Evolutionary conservation across 1,284 basidiomycete genomes (phyloP).

Genomic region (Schizophyllum amplum): DNA sequence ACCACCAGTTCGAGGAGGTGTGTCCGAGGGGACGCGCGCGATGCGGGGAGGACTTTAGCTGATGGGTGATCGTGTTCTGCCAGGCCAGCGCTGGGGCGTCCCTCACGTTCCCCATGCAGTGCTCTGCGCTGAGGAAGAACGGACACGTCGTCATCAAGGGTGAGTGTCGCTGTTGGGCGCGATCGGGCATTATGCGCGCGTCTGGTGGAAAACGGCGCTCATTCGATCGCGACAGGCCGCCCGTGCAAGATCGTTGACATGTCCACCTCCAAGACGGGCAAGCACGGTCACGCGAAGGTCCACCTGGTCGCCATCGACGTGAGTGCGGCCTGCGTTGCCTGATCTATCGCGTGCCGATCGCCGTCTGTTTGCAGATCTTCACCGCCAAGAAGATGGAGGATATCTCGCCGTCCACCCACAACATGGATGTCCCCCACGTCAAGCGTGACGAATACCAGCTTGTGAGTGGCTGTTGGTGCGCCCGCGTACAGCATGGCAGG

Average conservation of each 20-base stretch:
- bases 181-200: no score
- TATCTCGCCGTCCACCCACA: constrained; percentile 97
- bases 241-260: constrained; percentile 99
- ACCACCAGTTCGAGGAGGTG: constrained; percentile 84
- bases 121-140: constrained; percentile 92
- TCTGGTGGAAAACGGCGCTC: constrained; percentile 2
- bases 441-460: constrained; percentile 87
- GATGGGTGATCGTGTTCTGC: constrained; percentile 13
- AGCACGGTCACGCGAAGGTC: constrained; percentile 99
- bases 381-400: constrained; percentile 96
- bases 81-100: constrained; percentile 80
- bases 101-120: constrained; percentile 90
- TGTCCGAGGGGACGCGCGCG: constrained; percentile 6
- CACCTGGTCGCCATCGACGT: constrained; percentile 97
- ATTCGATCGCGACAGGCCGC: constrained; percentile 44
- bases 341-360: constrained; percentile 3
- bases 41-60: background rate
- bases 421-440: constrained; percentile 99
- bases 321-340: constrained; percentile 25
- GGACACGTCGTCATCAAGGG: constrained; percentile 98
- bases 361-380: constrained; percentile 69
- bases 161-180: constrained; percentile 15
- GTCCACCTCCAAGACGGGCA: constrained; percentile 99
- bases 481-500: background rate
- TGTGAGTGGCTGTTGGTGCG: constrained; percentile 35